Base-by-base conservation (phyloP, 2,329 filamentous ascomycete genomes). In the Exophiala bonariae region DNA sequence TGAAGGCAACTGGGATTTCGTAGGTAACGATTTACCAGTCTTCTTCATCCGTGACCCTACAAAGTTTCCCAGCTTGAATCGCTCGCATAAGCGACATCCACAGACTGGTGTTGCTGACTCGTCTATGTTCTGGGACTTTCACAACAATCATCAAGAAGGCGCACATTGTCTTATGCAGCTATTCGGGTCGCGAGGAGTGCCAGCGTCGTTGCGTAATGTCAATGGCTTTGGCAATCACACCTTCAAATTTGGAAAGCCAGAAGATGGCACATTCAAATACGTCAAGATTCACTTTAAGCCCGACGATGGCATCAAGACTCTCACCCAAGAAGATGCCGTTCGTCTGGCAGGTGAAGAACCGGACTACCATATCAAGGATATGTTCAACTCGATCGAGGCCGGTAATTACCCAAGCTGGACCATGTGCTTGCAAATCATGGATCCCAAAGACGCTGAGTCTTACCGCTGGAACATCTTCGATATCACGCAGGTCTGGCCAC, bases 51-150 rank as follows among this genome's bases (percentile, higher is more conserved):
- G 23, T 26, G 23, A 26, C 23, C 23, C 23, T 26, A 6, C 11
- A 6, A 87, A 88, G 65, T 88, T 87, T 62, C 85, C 85, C 18
- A 71, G 83, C 61, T 85, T 87, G 60, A 87, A 87, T 42, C 85
- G 87, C 63, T 86, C 85, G 0, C 85, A 88, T 63, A 88, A 88
- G 74, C 76, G 85, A 10, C 73, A 88, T 59, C 85, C 85, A 0
- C 77, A 82, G 57, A 87, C 82, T 3, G 82, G 87, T 61, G 67
- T 87, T 5, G 83, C 81, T 42, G 81, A 86, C 65, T 81, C 83
- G 13, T 84, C 80, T 40, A 80, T 81, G 70, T 86, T 87, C 68
- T 87, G 82, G 82, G 82, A 82, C 54, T 81, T 79, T 51, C 67
- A 80, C 30, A 77, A 73, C 23, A 79, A 73, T 20, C 78, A 85